phyloP scores from a whole-genome alignment of 1,139 yeast genomes.

The Nakaseomyces kungkrabaensis region DNA sequence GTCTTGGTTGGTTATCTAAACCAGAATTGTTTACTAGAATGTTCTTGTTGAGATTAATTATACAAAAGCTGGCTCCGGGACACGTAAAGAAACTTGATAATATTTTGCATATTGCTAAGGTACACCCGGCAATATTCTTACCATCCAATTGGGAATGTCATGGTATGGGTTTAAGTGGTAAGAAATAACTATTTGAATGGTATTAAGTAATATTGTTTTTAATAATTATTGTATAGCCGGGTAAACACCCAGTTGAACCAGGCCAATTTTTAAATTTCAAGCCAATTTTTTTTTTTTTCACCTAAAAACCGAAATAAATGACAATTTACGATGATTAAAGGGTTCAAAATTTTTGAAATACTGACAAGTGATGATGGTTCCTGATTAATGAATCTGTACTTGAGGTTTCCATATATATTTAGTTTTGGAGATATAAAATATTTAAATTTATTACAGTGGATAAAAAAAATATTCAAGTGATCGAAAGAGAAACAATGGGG shows the following conservation, averaged over 20 bases:
- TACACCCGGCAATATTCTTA: not conserved
- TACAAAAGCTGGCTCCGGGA: not conserved
- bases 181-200: not conserved
- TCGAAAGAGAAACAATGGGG: not conserved
- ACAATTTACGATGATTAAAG: too few relatives aligned
- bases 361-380: too few relatives aligned
- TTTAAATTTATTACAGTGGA: too few relatives aligned
- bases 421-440: too few relatives aligned
- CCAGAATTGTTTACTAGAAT: constrained; percentile 1
- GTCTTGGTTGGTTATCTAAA: not conserved
- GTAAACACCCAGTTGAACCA: not conserved
- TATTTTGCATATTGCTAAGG: not conserved
- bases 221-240: too few relatives aligned
- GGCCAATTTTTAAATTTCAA: not conserved
- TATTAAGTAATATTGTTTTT: too few relatives aligned
- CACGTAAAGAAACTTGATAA: not conserved
- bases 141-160: not conserved
- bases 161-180: not conserved
- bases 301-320: too few relatives aligned
- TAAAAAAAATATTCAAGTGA: too few relatives aligned
- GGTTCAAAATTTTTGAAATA: too few relatives aligned
- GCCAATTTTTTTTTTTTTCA: not conserved
- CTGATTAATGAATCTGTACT: too few relatives aligned
- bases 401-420: too few relatives aligned
- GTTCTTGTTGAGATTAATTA: not conserved